Base-by-base conservation (phyloP, 1,284 basidiomycete genomes). In the Prillingera fragicola region DNA sequence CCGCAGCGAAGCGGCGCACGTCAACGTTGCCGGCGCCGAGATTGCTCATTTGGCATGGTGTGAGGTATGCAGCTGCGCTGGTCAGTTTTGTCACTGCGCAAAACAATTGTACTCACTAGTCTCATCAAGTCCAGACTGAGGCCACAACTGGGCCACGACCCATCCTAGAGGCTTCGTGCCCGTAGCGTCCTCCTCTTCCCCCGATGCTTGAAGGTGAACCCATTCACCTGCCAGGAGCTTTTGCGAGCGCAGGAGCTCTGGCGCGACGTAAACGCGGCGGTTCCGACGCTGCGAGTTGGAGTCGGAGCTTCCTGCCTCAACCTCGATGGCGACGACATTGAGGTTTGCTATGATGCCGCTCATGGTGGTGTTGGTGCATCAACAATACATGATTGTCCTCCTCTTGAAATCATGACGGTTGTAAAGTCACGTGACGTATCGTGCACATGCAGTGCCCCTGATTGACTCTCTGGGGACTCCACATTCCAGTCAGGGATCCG, bases 151-250 rank as follows among this genome's bases (percentile, higher is more conserved):
- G 0, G 52, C 59, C 0, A 60, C 55, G 1, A 55, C 39, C 25
- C 40, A 38, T 5, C 52, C 27, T 8, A 40, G 28, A 8, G 48
- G 38, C 23, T 41, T 37, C 15, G 23, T 23, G 21, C 35, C 25
- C 6, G 32, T 14, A 24, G 23, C 14, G 28, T 15, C 43, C 12
- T 13, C 23, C 26, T 38, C 39, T 7, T 34, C 33, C 26, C 23
- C 24, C 3, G 38, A 43, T n/a, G 13, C 32, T n/a, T 24, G 21
- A 33, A 45, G n/a, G 38, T 46, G 19, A 3, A 56, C 57, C 64
- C 69, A 71, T 33, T 70, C 65, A 25, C 70, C 70, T 2, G 70
- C 69, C 5, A 56, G 43, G 21, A 72, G 54, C 45, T 61, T 65
- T 22, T 61, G 50, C 8, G 59, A 46, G 14, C 62, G 46, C 17